phyloP scores from a whole-genome alignment of 768 basidiomycete genomes.

The Agrocybe praecox region DNA sequence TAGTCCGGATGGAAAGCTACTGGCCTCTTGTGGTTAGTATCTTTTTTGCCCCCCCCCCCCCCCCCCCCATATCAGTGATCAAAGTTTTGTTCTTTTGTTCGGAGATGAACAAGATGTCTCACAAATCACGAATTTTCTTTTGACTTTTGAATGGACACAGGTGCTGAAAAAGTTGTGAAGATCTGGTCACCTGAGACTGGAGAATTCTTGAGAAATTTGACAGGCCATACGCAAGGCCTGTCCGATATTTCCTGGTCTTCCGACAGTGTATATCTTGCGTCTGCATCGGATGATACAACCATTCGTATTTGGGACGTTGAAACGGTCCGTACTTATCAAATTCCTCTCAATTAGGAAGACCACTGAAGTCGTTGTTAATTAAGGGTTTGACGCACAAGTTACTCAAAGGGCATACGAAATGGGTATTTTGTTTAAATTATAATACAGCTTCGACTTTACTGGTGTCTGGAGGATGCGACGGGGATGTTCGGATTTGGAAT shows the following conservation, averaged over 20 bases:
- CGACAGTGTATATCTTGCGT: slow-evolving; percentile 81
- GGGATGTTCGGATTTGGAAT: slow-evolving; percentile 94
- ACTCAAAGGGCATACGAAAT: slow-evolving; percentile 82
- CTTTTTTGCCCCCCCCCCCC: slow-evolving; percentile 12
- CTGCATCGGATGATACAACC: slow-evolving; percentile 91
- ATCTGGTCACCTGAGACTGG: slow-evolving; percentile 85
- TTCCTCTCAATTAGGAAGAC: background rate
- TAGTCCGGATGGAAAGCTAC: slow-evolving; percentile 80
- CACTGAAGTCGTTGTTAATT: background rate
- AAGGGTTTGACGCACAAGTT: slow-evolving; percentile 73
- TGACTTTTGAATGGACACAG: slow-evolving; percentile 34
- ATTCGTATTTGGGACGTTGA: slow-evolving; percentile 90
- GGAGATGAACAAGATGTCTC: background rate
- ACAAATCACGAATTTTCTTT: background rate
- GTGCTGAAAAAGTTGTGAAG: slow-evolving; percentile 77
- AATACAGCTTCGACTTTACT: slow-evolving; percentile 86
- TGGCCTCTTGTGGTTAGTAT: slow-evolving; percentile 85
- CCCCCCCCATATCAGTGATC: background rate
- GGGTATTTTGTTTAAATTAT: slow-evolving; percentile 92
- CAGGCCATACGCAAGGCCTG: slow-evolving; percentile 79
- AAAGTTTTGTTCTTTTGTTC: background rate
- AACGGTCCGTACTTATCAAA: slow-evolving; percentile 48
- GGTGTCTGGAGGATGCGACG: slow-evolving; percentile 92
- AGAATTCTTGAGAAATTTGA: slow-evolving; percentile 72
- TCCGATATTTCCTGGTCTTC: slow-evolving; percentile 91